These are phyloP conservation scores for Drechslerella stenobrocha DNA, from an alignment of 2,329 filamentous ascomycete genomes.

Conservation along the genomic window DNA sequence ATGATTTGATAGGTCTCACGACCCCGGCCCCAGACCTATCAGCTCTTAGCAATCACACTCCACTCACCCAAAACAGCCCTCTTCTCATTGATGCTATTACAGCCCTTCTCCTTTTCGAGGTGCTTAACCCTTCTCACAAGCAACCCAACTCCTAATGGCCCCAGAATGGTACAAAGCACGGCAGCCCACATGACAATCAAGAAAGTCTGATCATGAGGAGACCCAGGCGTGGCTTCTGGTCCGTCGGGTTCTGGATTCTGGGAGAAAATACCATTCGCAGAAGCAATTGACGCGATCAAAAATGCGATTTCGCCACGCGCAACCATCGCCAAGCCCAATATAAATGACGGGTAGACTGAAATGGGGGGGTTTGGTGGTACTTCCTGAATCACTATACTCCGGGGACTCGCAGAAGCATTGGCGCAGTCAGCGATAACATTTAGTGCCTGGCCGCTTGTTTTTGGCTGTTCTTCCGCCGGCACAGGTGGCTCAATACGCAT, in stretches of 20 bases:
- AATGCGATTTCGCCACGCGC: slow-evolving; percentile 80
- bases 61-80: slow-evolving; percentile 27
- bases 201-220: slow-evolving; percentile 56
- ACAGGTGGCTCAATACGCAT: not conserved
- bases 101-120: slow-evolving; percentile 20
- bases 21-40: too few species aligned
- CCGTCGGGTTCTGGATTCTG: not conserved
- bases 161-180: slow-evolving; percentile 62
- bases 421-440: too few species aligned
- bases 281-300: slow-evolving; percentile 70
- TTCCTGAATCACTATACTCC: too few species aligned
- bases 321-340: slow-evolving; percentile 72
- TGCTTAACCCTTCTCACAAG: slow-evolving; percentile 55
- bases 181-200: slow-evolving; percentile 63
- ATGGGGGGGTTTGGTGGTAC: slow-evolving; percentile 57
- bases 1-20: too few species aligned
- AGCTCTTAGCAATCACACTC: slow-evolving; percentile 21
- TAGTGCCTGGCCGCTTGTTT: too few species aligned
- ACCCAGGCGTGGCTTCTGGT: not conserved
- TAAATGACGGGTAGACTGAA: slow-evolving; percentile 65
- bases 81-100: not conserved
- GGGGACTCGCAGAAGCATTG: too few species aligned
- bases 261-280: slow-evolving; percentile 60
- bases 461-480: too few species aligned
- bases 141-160: slow-evolving; percentile 60